Base-by-base conservation (phyloP, 2,329 filamentous ascomycete genomes). In the Cladobotryum protrusum region DNA sequence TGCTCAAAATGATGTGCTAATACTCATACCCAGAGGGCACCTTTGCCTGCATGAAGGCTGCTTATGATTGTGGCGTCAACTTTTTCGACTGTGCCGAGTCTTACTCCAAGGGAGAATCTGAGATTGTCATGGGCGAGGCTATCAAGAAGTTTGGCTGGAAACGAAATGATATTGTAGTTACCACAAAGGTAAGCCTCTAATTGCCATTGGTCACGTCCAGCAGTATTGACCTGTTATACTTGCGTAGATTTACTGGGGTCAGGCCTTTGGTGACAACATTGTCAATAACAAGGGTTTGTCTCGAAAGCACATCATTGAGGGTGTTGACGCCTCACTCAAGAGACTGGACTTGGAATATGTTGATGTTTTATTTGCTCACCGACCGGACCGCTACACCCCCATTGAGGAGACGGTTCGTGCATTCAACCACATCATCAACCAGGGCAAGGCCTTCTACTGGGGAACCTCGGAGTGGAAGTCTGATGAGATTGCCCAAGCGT, bases 361-460 rank as follows among this genome's bases (percentile, higher is more conserved):
- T 36, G 85, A 87, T 60, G 69, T 87, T 40, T 74, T 87, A 57
- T 86, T 84, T 60, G 83, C 83, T 14, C 84, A 87, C 67, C 77
- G 84, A 17, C 80, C 83, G 1, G 85, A 88, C 62, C 75, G 80
- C 8, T 71, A 79, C 43, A 86, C 83, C 0, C 84, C 83, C 2
- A 86, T 87, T 69, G 82, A 86, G 64, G 84, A 87, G 69, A 81
- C 77, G 2, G 83, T 87, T 35, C 79, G 83, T 47, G 82, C 78
- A 47, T 87, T 88, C 71, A 86, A 86, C 71, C 74, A 86, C 64
- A 67, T 87, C 47, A 86, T 88, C 63, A 72, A 82, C 64, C 75
- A 73, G 1, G 84, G 84, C 56, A 82, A 86, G 68, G 79, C 81
- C 2, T 79, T 87, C 55, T 86, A 86, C 71, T 86, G 82, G 82